Evolutionary conservation across 139 green algal species (phyloP), one percentile per base, ranked within the genome.

Genomic region (Pedinophyceae sp.): DNA sequence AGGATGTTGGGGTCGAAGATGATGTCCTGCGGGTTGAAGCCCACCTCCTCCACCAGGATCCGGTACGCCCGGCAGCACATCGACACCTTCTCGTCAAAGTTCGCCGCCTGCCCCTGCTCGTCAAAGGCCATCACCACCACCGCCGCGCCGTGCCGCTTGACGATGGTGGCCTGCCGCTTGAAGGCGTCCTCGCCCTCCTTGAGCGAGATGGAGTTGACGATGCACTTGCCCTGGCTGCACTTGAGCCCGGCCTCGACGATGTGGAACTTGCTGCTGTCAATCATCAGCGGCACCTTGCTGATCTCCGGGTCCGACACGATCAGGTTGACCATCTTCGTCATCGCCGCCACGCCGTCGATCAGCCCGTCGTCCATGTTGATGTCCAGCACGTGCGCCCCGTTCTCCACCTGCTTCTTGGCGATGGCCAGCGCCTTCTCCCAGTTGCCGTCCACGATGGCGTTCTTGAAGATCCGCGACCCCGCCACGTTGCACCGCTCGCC

Each of bases 1-100:
- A 98, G 77, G 66, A 98, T 97, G 77, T 98, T 98, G 70, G 90
- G 90, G 66, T 98, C 90, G 41, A 98, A 98, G 54, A 98, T 86
- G 71, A 98, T 89, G 75, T 98, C 90, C 69, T 96, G 64, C 6
- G 87, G 80, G 59, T 89, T 77, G 65, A 96, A 95, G 45, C 79
- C 83, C 49, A 97, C 83, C 59, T 93, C 72, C 58, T 97, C 84
- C 27, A 97, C 87, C 62, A 98, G 64, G 26, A 96, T 93, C 52
- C 77, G 70, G 71, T 93, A 98, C 7, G 89, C 89, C 7, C 90
- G 74, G 52, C 74, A 55, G 75, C 90, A 98, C 52, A 98, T 98
- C 65, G 78, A 67, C 27, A 93, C 68, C 75, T 89, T 47, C 28
- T 66, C 45, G 24, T 45, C 52, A 19, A 51, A 64, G 30, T 38